These are phyloP conservation scores for Meira miltonrushii DNA, from an alignment of 1,284 basidiomycete species.

Conservation along the genomic window DNA sequence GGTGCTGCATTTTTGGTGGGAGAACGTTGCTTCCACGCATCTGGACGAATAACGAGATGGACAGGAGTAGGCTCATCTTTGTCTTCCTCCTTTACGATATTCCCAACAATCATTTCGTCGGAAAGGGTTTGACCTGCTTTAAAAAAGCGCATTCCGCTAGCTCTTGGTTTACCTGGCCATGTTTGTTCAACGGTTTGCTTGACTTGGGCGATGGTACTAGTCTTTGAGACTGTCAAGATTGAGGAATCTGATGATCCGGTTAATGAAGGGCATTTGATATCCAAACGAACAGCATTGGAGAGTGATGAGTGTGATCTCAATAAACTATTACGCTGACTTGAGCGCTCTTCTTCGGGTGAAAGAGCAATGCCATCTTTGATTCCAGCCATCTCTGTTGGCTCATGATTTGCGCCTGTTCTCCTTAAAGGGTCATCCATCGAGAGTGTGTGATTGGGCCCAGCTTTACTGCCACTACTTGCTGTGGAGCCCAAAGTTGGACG, in stretches of 20 bases:
- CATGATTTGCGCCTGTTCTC: neutral
- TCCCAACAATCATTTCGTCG: slow-evolving; percentile 21
- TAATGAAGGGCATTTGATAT: slow-evolving; percentile 7
- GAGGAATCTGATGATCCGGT: neutral
- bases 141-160: slow-evolving; percentile 42
- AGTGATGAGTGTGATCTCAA: neutral
- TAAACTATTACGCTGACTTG: no score
- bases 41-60: slow-evolving; percentile 45
- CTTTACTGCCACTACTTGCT: no score
- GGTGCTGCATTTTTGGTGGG: neutral
- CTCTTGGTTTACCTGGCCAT: slow-evolving; percentile 29
- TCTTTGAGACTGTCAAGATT: neutral
- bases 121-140: slow-evolving; percentile 30
- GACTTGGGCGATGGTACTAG: slow-evolving; percentile 12
- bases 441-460: no score
- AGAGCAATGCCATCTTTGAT: neutral
- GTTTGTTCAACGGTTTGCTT: slow-evolving; percentile 26
- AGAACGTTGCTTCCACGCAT: slow-evolving; percentile 28
- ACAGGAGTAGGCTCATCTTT: slow-evolving; percentile 24
- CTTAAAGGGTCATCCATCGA: no score
- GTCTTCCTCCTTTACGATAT: slow-evolving; percentile 20
- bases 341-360: neutral
- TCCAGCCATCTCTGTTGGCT: slow-evolving; percentile 1
- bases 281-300: neutral
- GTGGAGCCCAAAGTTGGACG: no score